Base-by-base conservation (phyloP, 306 rosid species). In the Herpetospermum pedunculosum region DNA sequence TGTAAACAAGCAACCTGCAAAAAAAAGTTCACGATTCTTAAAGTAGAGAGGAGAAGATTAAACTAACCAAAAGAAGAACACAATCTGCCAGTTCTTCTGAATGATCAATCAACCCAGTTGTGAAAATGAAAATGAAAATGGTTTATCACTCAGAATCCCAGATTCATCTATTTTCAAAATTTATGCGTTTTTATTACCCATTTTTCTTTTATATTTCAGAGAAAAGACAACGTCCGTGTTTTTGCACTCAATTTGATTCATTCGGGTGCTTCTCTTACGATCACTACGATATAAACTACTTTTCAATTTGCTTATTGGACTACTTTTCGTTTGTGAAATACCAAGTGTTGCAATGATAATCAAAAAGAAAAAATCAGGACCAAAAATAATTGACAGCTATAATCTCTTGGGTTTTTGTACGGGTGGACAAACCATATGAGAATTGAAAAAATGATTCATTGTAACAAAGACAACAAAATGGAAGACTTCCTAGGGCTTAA, bases 51-150 rank as follows among this genome's bases (percentile, higher is more conserved):
- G 9, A 37, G 21, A 34, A 8, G 21, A 52, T 19, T 19, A 35
- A 14, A 72, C 76, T 72, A 19, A 50, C 76, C 76, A 72, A 15
- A 52, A 34, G 63, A 72, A 26, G 32, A 26, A 34, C 21, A 16
- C 49, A 52, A 72, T 35, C 49, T 34, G 49, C 48, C 48, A 41
- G 65, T 34, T 32, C 76, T 35, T 72, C 48, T 21, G 11, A 68
- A 69, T 59, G 70, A 72, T 28, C 41, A 79, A 72, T 28, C 41
- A 79, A 76, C 83, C 83, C 28, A 30, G 49, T 57, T 16, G 77
- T 46, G 47, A 8, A 28, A 41, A 70, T 18, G 29, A 32, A 32
- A 32, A 32, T 32, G n/a, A n/a, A n/a, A n/a, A 48, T 48, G 53
- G 23, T 52, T 70, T 47, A 68, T 49, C 57, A 46, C 74, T 46